A percentile compares a stretch with the other conserved stretches of the same genome.
These are phyloP conservation scores for Ascochyta rabiei DNA, from an alignment of 2,329 filamentous ascomycete genomes.

Conservation along the genomic window DNA sequence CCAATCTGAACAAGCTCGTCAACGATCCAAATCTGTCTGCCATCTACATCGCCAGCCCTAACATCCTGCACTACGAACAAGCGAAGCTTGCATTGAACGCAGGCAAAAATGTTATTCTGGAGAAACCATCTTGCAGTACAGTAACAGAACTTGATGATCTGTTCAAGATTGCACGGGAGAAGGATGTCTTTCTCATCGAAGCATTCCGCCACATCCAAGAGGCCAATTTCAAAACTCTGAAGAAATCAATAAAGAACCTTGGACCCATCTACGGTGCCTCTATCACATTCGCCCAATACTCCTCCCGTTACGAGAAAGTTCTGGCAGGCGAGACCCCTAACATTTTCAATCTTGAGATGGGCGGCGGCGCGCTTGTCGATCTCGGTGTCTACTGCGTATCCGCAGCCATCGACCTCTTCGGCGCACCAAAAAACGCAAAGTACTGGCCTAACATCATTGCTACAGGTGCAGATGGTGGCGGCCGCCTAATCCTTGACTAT, in stretches of 20 bases:
- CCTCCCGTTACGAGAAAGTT: constrained; percentile 55
- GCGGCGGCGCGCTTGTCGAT: constrained; percentile 56
- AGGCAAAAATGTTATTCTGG: constrained; percentile 57
- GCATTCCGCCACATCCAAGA: constrained; percentile 59
- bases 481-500: constrained; percentile 53
- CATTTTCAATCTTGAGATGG: constrained; percentile 56
- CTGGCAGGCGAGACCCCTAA: constrained; percentile 55
- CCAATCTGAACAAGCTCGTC: constrained; percentile 48
- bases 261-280: constrained; percentile 53
- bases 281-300: constrained; percentile 54
- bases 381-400: constrained; percentile 57
- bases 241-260: constrained; percentile 45
- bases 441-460: constrained; percentile 53
- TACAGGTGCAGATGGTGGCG: constrained; percentile 56
- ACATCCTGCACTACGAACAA: constrained; percentile 55
- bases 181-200: constrained; percentile 54
- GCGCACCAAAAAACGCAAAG: constrained; percentile 47
- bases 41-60: constrained; percentile 58
- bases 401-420: constrained; percentile 56
- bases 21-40: constrained; percentile 48
- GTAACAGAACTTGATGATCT: constrained; percentile 51
- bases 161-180: constrained; percentile 49
- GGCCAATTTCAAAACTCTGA: constrained; percentile 55
- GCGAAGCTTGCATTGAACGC: constrained; percentile 51
- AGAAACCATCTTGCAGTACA: constrained; percentile 56